Percentiles rank a stretch among this genome's conserved stretches.
These are phyloP conservation scores for Erysiphe neolycopersici DNA, from an alignment of 2,329 filamentous ascomycete genomes.

Conservation along the genomic window DNA sequence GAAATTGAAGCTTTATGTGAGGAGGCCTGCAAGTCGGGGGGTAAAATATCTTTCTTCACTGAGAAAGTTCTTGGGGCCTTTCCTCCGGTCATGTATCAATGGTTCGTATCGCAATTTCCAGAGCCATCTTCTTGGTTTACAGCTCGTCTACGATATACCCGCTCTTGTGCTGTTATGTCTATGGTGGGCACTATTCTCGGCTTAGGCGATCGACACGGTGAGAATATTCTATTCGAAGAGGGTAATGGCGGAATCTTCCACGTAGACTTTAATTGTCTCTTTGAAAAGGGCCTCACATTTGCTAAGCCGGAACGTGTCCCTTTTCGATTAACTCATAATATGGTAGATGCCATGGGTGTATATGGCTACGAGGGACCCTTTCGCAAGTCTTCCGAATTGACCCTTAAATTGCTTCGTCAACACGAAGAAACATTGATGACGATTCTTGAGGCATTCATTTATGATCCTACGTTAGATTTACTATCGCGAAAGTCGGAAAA, in stretches of 20 bases:
- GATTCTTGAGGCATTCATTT: conserved; percentile 85
- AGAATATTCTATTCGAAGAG: conserved; percentile 90
- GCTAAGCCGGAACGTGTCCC: conserved; percentile 84
- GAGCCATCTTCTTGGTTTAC: conserved; percentile 82
- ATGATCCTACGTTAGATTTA: conserved; percentile 88
- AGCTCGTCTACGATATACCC: conserved; percentile 66
- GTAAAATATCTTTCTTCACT: conserved; percentile 45
- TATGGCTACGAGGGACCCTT: conserved; percentile 89
- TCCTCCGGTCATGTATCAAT: conserved; percentile 63
- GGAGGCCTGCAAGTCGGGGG: conserved; percentile 27
- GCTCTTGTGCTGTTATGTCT: conserved; percentile 95
- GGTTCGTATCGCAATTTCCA: conserved; percentile 90
- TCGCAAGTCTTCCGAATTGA: conserved; percentile 70
- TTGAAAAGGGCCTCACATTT: conserved; percentile 92
- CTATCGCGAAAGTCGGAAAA: conserved; percentile 41
- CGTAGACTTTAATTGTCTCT: conserved; percentile 98
- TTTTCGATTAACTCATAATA: conserved; percentile 93
- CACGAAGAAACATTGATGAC: conserved; percentile 95
- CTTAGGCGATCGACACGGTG: conserved; percentile 81
- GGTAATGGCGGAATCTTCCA: conserved; percentile 84
- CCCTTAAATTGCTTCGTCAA: conserved; percentile 55
- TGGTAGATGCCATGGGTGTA: conserved; percentile 90
- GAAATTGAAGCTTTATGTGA: conserved; percentile 37
- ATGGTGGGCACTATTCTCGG: conserved; percentile 92
- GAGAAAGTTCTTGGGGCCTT: conserved; percentile 38